Percentiles rank a stretch among this genome's conserved stretches.
Evolutionary conservation across 108 stramenopile genomes (phyloP).

Genomic region (Discostella stelligeroides): DNA sequence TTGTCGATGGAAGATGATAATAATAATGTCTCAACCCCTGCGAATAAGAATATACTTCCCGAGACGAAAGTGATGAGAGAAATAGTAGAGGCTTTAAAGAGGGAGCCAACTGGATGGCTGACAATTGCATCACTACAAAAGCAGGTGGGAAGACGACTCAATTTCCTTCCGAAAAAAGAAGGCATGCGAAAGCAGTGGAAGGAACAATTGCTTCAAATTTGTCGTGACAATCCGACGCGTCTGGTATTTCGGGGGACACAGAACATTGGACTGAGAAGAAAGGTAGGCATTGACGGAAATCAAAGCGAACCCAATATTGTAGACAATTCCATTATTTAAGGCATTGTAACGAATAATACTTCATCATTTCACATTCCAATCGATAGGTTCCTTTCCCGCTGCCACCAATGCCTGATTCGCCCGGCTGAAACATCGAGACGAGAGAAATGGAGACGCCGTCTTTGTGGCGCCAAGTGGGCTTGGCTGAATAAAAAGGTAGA

Average conservation of each 20-base stretch:
- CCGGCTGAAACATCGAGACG: conserved; percentile 73
- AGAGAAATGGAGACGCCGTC: conserved; percentile 79
- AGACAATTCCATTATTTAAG: no score
- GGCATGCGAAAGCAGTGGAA: conserved; percentile 7
- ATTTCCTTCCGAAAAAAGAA: conserved; percentile 1
- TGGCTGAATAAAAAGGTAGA: not conserved
- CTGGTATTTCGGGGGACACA: conserved; percentile 3
- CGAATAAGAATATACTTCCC: not conserved
- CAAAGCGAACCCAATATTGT: no score
- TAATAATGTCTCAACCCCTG: not conserved
- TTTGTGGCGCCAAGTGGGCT: conserved; percentile 82
- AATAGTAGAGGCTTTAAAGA: not conserved
- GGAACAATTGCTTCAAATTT: not conserved
- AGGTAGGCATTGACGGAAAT: not conserved
- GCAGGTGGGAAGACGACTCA: not conserved
- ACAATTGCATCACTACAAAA: not conserved
- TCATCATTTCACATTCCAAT: conserved; percentile 68
- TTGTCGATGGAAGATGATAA: not conserved
- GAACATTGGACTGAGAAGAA: not conserved
- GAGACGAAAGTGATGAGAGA: not conserved
- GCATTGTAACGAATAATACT: no score
- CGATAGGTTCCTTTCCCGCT: conserved; percentile 65
- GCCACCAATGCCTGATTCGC: conserved; percentile 63
- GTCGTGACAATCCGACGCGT: not conserved
- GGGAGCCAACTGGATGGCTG: not conserved